Evolutionary conservation across 2,329 filamentous ascomycete species (phyloP).

Genomic region (Xylaria sp.): DNA sequence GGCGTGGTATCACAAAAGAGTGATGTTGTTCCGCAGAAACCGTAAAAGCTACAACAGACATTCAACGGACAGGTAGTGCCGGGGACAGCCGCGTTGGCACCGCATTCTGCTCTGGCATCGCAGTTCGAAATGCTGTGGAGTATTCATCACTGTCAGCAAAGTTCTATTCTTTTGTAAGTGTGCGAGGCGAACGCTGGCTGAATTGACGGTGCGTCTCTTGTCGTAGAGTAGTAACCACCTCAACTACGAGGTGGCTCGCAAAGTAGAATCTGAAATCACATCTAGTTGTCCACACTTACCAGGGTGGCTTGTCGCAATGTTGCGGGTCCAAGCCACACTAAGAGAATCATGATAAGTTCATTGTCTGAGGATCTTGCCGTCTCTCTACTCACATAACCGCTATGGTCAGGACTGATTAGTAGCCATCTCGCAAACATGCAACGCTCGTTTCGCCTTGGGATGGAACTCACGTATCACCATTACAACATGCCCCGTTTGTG

Average conservation of each 20-base stretch:
- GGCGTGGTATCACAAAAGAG: slow-evolving; percentile 39
- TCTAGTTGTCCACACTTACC: slow-evolving; percentile 12
- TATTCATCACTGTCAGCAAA: slow-evolving; percentile 1
- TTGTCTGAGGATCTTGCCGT: background rate
- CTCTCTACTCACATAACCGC: slow-evolving; percentile 8
- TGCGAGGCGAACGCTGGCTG: background rate
- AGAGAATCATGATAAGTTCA: slow-evolving; percentile 4
- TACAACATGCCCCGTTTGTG: slow-evolving; percentile 17
- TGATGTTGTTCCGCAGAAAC: slow-evolving; percentile 48
- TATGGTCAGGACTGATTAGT: background rate
- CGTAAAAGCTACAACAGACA: slow-evolving; percentile 48
- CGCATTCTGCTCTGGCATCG: slow-evolving; percentile 50
- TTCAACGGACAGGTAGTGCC: slow-evolving; percentile 10
- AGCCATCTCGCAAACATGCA: slow-evolving; percentile 4
- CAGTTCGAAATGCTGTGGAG: slow-evolving; percentile 41
- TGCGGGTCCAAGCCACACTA: slow-evolving; percentile 13
- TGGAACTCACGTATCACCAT: slow-evolving; percentile 19
- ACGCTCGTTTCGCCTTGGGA: slow-evolving; percentile 2
- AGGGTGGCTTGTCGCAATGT: background rate
- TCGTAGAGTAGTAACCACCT: slow-evolving; percentile 6
- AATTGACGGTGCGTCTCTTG: background rate
- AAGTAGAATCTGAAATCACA: slow-evolving; percentile 5
- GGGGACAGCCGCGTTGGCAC: slow-evolving; percentile 39
- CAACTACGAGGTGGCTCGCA: background rate
- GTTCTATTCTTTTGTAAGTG: slow-evolving; percentile 7